Evolutionary conservation across 2,329 filamentous ascomycete species (phyloP), one percentile per base, ranked within the genome.

Genomic region (Stagonosporopsis rhizophila): DNA sequence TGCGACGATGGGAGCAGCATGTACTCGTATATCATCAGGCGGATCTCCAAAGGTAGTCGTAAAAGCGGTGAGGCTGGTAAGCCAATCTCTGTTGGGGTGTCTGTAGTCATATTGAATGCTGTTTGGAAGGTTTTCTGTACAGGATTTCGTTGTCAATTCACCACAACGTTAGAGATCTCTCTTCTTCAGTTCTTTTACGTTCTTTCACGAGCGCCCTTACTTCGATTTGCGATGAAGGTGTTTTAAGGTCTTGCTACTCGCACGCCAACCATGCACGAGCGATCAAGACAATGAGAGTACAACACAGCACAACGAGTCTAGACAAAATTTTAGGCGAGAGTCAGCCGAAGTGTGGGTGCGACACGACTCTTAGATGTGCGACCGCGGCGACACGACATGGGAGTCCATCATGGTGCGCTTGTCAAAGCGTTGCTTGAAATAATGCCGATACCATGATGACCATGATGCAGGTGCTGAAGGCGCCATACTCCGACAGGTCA

Each of bases 11-110:
- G 78, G 9, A 77, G 64, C 19, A 82, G 71, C 4, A 81, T 72
- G 51, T 72, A 56, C 61, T 74, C 71, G 61, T 81, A 82, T 52
- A 82, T 81, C 52, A 79, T 76, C 5, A 82, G 71, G 6, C 80
- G 72, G 39, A 82, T 75, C 61, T 82, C 80, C 4, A 76, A 66
- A 2, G 80, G 80, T 5, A 82, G 68, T 7, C 75, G 74, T n/a
- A 81, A 68, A 32, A 81, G 74, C 2, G 70, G 72, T 39, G 74
- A 75, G 14, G 61, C 51, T 42, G 60, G 50, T 28, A 61, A 22
- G 15, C 28, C 47, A 17, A 52, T 47, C 38, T 37, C 35, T 11
- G 44, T 14, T 27, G 38, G 38, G n/a, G 22, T 38, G 47, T 39
- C 42, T 44, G 47, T 12, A 23, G 53, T 44, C 47, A 51, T 56